phyloP scores from a whole-genome alignment of 108 stramenopile genomes.

The Skeletonema marinoi region DNA sequence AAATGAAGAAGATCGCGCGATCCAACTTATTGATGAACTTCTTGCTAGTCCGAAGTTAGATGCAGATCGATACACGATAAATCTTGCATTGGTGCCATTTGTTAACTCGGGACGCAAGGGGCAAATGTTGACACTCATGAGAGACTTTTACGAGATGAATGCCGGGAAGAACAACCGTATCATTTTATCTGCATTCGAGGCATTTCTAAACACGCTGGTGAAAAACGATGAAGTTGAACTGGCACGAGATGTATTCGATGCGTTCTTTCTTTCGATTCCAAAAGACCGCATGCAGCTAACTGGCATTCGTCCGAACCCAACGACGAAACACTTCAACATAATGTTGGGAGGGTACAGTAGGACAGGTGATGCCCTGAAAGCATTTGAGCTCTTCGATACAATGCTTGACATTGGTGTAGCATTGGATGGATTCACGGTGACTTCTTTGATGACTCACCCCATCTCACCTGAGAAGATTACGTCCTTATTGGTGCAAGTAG shows the following conservation, averaged over 20 bases:
- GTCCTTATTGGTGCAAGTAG: slow-evolving; percentile 33
- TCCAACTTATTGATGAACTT: slow-evolving; percentile 50
- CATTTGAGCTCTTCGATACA: slow-evolving; percentile 45
- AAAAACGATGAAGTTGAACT: slow-evolving; percentile 47
- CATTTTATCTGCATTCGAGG: slow-evolving; percentile 58
- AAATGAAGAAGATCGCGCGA: slow-evolving; percentile 29
- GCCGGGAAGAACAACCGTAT: slow-evolving; percentile 1
- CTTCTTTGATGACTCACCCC: slow-evolving; percentile 68
- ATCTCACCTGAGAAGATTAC: slow-evolving; percentile 45
- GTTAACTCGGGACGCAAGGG: slow-evolving; percentile 39
- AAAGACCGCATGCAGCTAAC: slow-evolving; percentile 38
- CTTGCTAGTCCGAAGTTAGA: slow-evolving; percentile 20
- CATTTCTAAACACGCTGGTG: slow-evolving; percentile 66
- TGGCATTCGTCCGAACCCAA: slow-evolving; percentile 32
- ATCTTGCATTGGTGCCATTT: slow-evolving; percentile 62
- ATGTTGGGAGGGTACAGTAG: slow-evolving; percentile 71
- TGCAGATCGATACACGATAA: slow-evolving; percentile 76
- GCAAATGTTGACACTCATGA: slow-evolving; percentile 45
- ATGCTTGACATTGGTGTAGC: slow-evolving; percentile 52
- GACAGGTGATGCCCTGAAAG: slow-evolving; percentile 30
- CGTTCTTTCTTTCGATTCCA: slow-evolving; percentile 47
- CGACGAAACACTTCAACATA: slow-evolving; percentile 74
- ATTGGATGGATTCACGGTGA: slow-evolving; percentile 64
- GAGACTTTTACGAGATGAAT: slow-evolving; percentile 43
- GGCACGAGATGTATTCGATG: slow-evolving; percentile 61